Percentiles rank a stretch among this genome's conserved stretches.
These are phyloP conservation scores for Zizania latifolia DNA, from an alignment of 176 grass and related monocot species.

Conservation along the genomic window DNA sequence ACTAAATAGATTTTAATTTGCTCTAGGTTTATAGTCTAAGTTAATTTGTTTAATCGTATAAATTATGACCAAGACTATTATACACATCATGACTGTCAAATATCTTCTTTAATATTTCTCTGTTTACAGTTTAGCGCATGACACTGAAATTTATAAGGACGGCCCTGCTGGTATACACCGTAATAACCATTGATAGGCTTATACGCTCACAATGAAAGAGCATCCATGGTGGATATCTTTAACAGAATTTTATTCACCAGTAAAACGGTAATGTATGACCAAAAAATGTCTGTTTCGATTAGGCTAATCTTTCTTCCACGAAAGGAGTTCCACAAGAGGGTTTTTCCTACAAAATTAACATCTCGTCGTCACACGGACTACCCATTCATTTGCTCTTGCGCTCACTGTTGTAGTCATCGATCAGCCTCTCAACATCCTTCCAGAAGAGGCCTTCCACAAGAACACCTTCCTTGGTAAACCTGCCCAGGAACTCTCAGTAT, in stretches of 20 bases:
- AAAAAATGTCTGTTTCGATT: constrained; percentile 43
- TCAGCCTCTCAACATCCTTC: constrained; percentile 86
- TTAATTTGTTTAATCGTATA: too few species aligned
- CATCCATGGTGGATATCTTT: not conserved
- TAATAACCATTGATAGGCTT: not conserved
- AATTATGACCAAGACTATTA: too few species aligned
- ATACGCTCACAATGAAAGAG: not conserved
- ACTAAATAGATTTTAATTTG: too few species aligned
- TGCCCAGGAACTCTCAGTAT: constrained; percentile 19
- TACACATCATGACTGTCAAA: too few species aligned
- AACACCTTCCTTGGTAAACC: constrained; percentile 89
- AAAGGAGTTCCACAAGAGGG: not conserved
- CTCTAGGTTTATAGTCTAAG: too few species aligned
- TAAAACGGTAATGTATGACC: constrained; percentile 26
- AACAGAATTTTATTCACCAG: not conserved
- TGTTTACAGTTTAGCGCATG: too few species aligned
- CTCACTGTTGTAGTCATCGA: constrained; percentile 76
- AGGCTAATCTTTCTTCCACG: constrained; percentile 20
- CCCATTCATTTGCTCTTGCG: constrained; percentile 79
- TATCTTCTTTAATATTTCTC: too few species aligned
- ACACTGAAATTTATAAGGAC: too few species aligned
- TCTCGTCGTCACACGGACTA: constrained; percentile 1
- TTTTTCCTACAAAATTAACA: not conserved
- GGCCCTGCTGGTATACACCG: too few species aligned
- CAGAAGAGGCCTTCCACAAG: constrained; percentile 91